A percentile compares a stretch with the other conserved stretches of the same genome.
Evolutionary conservation across 768 basidiomycete genomes (phyloP).

Genomic region (Collybia mongolica): DNA sequence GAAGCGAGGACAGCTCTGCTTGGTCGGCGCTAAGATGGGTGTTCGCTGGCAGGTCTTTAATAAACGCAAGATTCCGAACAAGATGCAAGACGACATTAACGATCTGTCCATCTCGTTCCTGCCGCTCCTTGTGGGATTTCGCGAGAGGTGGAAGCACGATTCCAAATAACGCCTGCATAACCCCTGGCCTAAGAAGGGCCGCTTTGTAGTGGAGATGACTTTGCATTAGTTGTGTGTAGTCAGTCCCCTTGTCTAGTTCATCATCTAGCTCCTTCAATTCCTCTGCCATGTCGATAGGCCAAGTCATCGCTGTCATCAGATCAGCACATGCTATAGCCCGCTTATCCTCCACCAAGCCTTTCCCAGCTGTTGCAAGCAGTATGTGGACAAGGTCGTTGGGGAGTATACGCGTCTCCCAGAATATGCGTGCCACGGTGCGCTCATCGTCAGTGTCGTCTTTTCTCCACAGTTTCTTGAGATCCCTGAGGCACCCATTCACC

Average conservation of each 20-base stretch:
- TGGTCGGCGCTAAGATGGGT: slow-evolving; percentile 73
- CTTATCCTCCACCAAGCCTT: slow-evolving; percentile 77
- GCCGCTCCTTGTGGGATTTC: slow-evolving; percentile 65
- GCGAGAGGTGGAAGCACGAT: slow-evolving; percentile 79
- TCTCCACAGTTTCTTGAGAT: slow-evolving; percentile 94
- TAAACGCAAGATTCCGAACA: slow-evolving; percentile 91
- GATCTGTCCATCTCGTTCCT: slow-evolving; percentile 80
- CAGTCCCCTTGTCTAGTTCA: slow-evolving; percentile 74
- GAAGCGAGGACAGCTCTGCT: slow-evolving; percentile 74
- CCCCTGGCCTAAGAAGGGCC: slow-evolving; percentile 64
- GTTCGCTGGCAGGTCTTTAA: slow-evolving; percentile 80
- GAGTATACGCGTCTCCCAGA: slow-evolving; percentile 85
- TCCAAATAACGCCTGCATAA: slow-evolving; percentile 69
- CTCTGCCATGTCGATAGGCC: slow-evolving; percentile 96
- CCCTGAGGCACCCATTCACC: slow-evolving; percentile 81
- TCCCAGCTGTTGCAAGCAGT: slow-evolving; percentile 76
- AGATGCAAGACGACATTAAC: slow-evolving; percentile 88
- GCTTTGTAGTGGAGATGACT: slow-evolving; percentile 92
- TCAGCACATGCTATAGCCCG: slow-evolving; percentile 83
- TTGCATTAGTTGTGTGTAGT: slow-evolving; percentile 81
- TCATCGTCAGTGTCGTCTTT: slow-evolving; percentile 98
- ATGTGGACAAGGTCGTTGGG: slow-evolving; percentile 88
- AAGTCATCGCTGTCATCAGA: slow-evolving; percentile 95
- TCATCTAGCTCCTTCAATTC: slow-evolving; percentile 93
- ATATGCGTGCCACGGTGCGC: slow-evolving; percentile 90